Conservation (phyloP, 495 filamentous ascomycete species). For the Penicillium simplicissimum region DNA sequence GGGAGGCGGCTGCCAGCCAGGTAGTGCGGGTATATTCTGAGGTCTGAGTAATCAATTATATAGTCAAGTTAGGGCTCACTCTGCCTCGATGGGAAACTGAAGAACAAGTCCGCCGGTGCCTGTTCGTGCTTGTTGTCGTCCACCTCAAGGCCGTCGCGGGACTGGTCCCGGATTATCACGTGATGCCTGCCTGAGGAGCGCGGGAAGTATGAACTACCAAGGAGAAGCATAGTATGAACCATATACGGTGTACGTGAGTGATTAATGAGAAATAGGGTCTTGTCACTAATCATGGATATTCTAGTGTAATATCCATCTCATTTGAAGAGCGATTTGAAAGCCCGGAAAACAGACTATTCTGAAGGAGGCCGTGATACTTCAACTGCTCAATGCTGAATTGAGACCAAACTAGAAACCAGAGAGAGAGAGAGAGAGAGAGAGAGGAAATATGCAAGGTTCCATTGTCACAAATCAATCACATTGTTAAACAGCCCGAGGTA, state of each 20-base stretch:
- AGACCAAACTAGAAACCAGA: not conserved
- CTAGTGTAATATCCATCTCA: no score
- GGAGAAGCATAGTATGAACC: not conserved
- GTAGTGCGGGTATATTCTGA: not conserved
- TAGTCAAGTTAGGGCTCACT: not conserved
- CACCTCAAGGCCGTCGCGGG: not conserved
- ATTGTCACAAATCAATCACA: not conserved
- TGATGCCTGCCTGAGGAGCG: constrained; percentile 6
- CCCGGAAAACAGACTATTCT: no score
- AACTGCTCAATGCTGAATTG: not conserved
- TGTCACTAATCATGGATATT: no score
- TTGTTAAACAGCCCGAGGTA: constrained; percentile 3
- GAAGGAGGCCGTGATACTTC: not conserved
- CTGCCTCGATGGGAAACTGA: not conserved
- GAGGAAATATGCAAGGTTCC: not conserved
- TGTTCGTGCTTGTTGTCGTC: constrained; percentile 8
- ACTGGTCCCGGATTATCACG: constrained; percentile 18
- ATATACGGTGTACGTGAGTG: not conserved
- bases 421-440: no score
- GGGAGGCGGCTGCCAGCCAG: not conserved
- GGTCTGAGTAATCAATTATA: not conserved
- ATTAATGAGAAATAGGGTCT: no score
- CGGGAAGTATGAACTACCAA: not conserved
- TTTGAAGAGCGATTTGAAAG: no score
- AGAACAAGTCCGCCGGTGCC: not conserved